These are phyloP conservation scores for Ceratocystis huliohia DNA, from an alignment of 2,329 filamentous ascomycete genomes.

Conservation along the genomic window DNA sequence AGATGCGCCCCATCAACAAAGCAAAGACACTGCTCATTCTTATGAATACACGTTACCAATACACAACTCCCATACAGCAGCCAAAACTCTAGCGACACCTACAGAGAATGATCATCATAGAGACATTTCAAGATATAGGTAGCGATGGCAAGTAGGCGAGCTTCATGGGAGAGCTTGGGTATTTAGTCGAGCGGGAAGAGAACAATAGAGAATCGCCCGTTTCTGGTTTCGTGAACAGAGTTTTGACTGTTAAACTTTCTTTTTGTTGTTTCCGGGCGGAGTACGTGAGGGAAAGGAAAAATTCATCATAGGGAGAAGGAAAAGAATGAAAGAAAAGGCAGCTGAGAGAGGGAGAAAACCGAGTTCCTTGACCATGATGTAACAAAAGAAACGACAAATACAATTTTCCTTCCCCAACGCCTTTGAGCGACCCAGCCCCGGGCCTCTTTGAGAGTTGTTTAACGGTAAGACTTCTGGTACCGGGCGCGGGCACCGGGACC, in stretches of 20 bases:
- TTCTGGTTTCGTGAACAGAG: slow-evolving; percentile 11
- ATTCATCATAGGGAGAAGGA: slow-evolving; percentile 13
- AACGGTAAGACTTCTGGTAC: slow-evolving; percentile 99
- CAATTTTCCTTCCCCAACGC: slow-evolving; percentile 22
- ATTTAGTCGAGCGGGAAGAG: slow-evolving; percentile 6
- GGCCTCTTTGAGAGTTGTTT: slow-evolving; percentile 33
- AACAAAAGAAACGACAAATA: slow-evolving; percentile 22
- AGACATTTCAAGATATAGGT: background rate
- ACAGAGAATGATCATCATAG: background rate
- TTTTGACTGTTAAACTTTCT: slow-evolving; percentile 11
- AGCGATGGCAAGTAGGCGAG: background rate
- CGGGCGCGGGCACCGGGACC: slow-evolving; percentile 88
- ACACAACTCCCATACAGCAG: background rate
- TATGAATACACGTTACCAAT: background rate
- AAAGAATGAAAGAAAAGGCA: slow-evolving; percentile 21
- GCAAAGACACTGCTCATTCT: background rate
- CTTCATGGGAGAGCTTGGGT: slow-evolving; percentile 8
- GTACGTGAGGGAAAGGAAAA: slow-evolving; percentile 11
- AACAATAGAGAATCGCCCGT: background rate
- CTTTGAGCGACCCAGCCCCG: slow-evolving; percentile 21
- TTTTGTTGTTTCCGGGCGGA: slow-evolving; percentile 12
- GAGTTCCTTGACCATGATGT: slow-evolving; percentile 22
- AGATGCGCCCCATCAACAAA: background rate
- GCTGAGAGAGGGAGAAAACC: slow-evolving; percentile 22
- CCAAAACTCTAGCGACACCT: background rate